Evolutionary conservation across 805 yeast species (phyloP).

Genomic region (Jamesozyma gamospora): DNA sequence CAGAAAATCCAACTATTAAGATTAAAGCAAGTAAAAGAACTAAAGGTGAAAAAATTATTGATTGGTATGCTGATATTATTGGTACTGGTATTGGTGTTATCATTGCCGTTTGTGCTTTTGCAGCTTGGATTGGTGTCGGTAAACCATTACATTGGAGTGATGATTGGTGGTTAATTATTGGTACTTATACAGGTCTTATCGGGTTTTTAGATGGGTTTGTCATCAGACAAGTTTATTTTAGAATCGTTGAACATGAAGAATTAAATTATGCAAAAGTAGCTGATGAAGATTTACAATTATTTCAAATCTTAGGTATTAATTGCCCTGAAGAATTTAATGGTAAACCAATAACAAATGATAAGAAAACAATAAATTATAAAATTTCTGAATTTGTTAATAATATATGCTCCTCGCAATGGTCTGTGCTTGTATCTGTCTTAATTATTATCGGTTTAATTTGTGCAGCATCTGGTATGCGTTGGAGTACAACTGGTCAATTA

Average conservation of each 20-base stretch:
- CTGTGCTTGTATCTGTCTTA: slow-evolving; percentile 24
- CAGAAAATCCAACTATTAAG: slow-evolving; percentile 20
- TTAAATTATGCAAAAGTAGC: slow-evolving; percentile 22
- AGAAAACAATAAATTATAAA: slow-evolving; percentile 13
- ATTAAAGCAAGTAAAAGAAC: slow-evolving; percentile 13
- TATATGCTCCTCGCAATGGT: slow-evolving; percentile 27
- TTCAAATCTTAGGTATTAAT: slow-evolving; percentile 21
- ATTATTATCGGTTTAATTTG: slow-evolving; percentile 26
- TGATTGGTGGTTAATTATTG: slow-evolving; percentile 39
- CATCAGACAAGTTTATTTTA: slow-evolving; percentile 31
- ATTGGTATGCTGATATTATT: slow-evolving; percentile 34
- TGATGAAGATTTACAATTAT: slow-evolving; percentile 26
- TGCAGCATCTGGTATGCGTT: slow-evolving; percentile 28
- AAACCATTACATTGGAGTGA: slow-evolving; percentile 29
- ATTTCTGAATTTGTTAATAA: slow-evolving; percentile 21
- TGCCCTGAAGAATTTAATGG: slow-evolving; percentile 16
- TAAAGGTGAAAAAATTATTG: slow-evolving; percentile 21
- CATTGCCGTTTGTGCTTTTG: slow-evolving; percentile 28
- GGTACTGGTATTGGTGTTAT: slow-evolving; percentile 36
- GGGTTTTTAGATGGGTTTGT: slow-evolving; percentile 37
- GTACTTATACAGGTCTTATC: slow-evolving; percentile 37
- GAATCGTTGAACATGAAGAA: slow-evolving; percentile 21
- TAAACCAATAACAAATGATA: slow-evolving; percentile 4
- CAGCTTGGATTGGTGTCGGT: slow-evolving; percentile 33
- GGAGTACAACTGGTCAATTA: slow-evolving; percentile 35